Base-by-base conservation (phyloP, 2,329 filamentous ascomycete species). In the Purpureocillium lavendulum region DNA sequence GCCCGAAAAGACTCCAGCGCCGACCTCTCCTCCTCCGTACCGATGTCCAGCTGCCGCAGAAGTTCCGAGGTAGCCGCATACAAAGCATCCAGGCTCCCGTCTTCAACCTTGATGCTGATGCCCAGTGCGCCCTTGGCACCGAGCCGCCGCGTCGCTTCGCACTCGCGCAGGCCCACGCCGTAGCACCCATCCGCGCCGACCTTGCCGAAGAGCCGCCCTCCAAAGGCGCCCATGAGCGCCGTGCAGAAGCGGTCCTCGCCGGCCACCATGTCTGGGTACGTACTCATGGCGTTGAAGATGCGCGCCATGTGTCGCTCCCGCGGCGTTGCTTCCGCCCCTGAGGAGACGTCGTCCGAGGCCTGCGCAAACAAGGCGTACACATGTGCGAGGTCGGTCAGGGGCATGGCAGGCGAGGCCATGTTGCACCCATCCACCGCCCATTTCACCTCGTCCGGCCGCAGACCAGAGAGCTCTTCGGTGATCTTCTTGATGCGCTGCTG, bases 171-270 rank as follows among this genome's bases (percentile, higher is more conserved):
- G 0, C 61, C 68, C 7, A 72, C 49, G 1, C 59, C 65, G 45
- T 73, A 73, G 35, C 65, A 73, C 0, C 58, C 69, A 45, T 72
- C 68, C 0, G 69, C 69, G 0, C 69, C 69, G 3, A 72, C 32
- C 43, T 74, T 73, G 2, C 70, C 68, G 30, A 70, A 57, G 0
- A 70, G 38, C 0, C 42, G 21, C 0, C 62, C 65, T 2, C 45
- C 33, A 38, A 62, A 71, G 2, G 50, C 50, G 9, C 40, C 21
- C 66, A 71, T 70, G 2, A 73, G 52, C 7, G 46, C 45, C 0
- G 68, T 73, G 36, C 68, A 72, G 45, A 73, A 73, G 1, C 69
- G 53, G 0, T 54, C 60, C 7, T 67, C 58, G 1, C 70, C 68
- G 0, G 54, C 69, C 1, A 72, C 61, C 41, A 68, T 51, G 10